These are phyloP conservation scores for Thinopyrum elongatum DNA, from an alignment of 176 grass and related monocot species.

Conservation along the genomic window DNA sequence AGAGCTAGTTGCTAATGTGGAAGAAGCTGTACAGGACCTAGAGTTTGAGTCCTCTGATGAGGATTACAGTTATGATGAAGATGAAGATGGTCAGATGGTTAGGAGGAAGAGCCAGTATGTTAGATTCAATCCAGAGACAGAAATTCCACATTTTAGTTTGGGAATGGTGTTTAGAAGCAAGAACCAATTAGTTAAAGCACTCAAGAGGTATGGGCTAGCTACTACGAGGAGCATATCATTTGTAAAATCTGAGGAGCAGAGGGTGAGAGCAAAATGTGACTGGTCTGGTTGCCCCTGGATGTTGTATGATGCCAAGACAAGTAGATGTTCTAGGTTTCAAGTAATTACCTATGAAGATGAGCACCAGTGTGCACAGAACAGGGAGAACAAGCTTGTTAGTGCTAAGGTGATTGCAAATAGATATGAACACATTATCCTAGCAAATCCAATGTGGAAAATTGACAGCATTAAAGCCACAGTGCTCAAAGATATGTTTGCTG, in stretches of 20 bases:
- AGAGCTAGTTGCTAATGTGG: too few species aligned
- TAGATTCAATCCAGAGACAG: not conserved
- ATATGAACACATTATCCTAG: not conserved
- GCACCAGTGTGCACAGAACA: not conserved
- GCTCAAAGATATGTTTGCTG: not conserved
- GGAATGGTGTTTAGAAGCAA: not conserved
- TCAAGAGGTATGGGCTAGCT: not conserved
- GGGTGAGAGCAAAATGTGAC: not conserved
- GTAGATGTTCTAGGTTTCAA: not conserved
- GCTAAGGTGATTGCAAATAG: too few species aligned
- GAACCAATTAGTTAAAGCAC: not conserved
- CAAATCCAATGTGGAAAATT: not conserved
- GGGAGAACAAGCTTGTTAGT: not conserved
- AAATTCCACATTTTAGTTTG: not conserved
- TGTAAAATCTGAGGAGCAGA: not conserved
- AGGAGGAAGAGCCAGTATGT: not conserved
- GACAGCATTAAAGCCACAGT: not conserved
- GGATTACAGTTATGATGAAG: too few species aligned
- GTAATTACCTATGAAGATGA: not conserved
- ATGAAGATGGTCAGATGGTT: too few species aligned
- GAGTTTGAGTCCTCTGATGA: too few species aligned
- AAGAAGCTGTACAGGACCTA: too few species aligned
- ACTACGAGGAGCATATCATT: not conserved
- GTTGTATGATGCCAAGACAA: not conserved
- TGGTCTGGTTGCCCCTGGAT: not conserved